These are phyloP conservation scores for Trametes maxima DNA, from an alignment of 768 basidiomycete species.

Conservation along the genomic window DNA sequence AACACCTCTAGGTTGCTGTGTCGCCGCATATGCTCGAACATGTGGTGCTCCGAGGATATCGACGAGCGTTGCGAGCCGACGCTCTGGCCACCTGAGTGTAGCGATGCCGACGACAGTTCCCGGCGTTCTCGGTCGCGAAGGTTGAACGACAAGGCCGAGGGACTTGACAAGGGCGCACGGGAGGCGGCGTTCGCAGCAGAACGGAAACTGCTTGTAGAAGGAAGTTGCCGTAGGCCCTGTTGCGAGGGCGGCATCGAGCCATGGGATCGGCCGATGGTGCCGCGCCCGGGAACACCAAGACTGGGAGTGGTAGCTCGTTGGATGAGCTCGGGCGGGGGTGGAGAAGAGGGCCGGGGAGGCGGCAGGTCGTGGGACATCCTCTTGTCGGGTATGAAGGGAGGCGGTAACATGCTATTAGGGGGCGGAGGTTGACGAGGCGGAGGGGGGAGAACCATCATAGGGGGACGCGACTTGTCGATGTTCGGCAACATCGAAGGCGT, in stretches of 20 bases:
- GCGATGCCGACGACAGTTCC: conserved; percentile 68
- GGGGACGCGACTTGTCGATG: conserved; percentile 80
- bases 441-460: conserved; percentile 77
- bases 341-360: conserved; percentile 88
- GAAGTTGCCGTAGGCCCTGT: conserved; percentile 64
- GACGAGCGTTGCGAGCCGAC: conserved; percentile 77
- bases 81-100: conserved; percentile 64
- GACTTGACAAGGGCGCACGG: conserved; percentile 49
- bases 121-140: conserved; percentile 55
- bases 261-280: conserved; percentile 54
- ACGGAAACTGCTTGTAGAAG: conserved; percentile 83
- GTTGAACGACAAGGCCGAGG: conserved; percentile 50
- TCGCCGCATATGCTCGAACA: conserved; percentile 47
- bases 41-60: conserved; percentile 75
- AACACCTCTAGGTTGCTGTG: conserved; percentile 29
- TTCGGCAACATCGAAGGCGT: conserved; percentile 59
- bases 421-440: conserved; percentile 79
- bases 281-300: conserved; percentile 61
- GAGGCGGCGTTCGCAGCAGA: conserved; percentile 66
- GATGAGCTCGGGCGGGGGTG: conserved; percentile 90
- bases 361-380: conserved; percentile 60
- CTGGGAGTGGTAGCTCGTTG: conserved; percentile 89
- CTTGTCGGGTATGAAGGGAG: conserved; percentile 73
- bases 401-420: conserved; percentile 74
- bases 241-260: conserved; percentile 76